Evolutionary conservation across 139 green algal genomes (phyloP), one percentile per base, ranked within the genome.

Genomic region (Diplosphaera chodatii): DNA sequence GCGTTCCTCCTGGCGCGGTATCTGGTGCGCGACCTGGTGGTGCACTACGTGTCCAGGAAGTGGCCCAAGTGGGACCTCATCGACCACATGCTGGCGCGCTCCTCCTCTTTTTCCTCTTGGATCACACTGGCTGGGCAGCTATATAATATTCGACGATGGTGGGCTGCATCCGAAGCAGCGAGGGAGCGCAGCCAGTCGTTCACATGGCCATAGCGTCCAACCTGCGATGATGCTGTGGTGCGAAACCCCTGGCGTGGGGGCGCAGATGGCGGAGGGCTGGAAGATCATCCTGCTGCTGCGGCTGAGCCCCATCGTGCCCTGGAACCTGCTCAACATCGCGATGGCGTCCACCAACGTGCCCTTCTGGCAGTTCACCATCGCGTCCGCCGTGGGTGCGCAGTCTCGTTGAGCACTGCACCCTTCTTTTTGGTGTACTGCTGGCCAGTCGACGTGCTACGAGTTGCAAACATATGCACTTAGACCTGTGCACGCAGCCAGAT

Each of bases 321-420:
- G 84, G 71, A 90, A 90, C 74, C 22, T 90, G 23, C 77, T 90
- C 55, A 90, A 90, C 64, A 84, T 86, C 62, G 74, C 81, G 2
- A 78, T 89, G 64, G 76, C 75, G 13, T 72, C 78, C 1, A 89
- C 85, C 5, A 71, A 67, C 25, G 76, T 90, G 21, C 74, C 77
- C 55, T 81, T 89, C 32, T 63, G 40, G 40, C 32, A 73, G 22
- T 89, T 86, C 29, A 66, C 77, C 34, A 48, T 79, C 18, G 73
- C 78, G 6, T 86, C 79, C 13, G 65, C 56, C n/a, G 70, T 80
- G 34, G 75, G 75, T 80, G 68, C 37, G n/a, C n/a, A n/a, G n/a
- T n/a, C n/a, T n/a, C n/a, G n/a, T n/a, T n/a, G n/a, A n/a, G n/a
- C n/a, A n/a, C n/a, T n/a, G n/a, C n/a, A n/a, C n/a, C n/a, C n/a